Base-by-base conservation (phyloP, 164 flowering plant species). In the Piper betle region DNA sequence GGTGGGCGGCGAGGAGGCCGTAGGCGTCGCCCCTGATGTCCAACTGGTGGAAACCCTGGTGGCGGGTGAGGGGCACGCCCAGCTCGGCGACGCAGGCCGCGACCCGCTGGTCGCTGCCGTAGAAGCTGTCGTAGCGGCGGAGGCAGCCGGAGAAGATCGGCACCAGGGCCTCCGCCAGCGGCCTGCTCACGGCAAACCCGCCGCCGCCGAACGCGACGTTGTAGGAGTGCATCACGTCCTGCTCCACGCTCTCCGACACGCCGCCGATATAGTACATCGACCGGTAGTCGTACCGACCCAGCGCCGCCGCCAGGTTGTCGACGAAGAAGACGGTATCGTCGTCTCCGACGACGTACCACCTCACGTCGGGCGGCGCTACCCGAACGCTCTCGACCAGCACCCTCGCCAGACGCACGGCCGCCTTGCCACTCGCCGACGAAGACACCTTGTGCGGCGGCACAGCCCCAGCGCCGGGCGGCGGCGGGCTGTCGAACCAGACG, bases 301-400 rank as follows among this genome's bases (percentile, higher is more conserved):
- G 62, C 33, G 82, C 91, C 46, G 77, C 6, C 3, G 78, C 87
- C 38, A 92, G 63, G 62, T 92, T 92, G 13, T 87, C 83, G 3
- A 78, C 33, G 69, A 92, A 83, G 53, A 83, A 92, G 69, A 92
- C 88, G 53, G 96, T 89, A 64, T 92, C 98, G 55, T 92, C 98
- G 66, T 89, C 98, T 13, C 96, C 96, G 91, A 92, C 78, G 53
- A 89, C 96, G 64, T 84, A 87, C 98, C 96, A 92, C 66, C 96
- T 75, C 66, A 87, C 90, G 39, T 69, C 61, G 5, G 79, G 74
- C 57, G 71, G 13, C 41, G 80, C 77, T 5, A 81, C 60, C 25
- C 64, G 62, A 66, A 78, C 85, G 58, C 78, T 78, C 56, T 87
- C 98, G 60, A 55, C 13, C 5, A 87, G 75, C 7, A 89, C 79